Base-by-base conservation (phyloP, 805 yeast genomes). In the Hanseniaspora nectarophila region DNA sequence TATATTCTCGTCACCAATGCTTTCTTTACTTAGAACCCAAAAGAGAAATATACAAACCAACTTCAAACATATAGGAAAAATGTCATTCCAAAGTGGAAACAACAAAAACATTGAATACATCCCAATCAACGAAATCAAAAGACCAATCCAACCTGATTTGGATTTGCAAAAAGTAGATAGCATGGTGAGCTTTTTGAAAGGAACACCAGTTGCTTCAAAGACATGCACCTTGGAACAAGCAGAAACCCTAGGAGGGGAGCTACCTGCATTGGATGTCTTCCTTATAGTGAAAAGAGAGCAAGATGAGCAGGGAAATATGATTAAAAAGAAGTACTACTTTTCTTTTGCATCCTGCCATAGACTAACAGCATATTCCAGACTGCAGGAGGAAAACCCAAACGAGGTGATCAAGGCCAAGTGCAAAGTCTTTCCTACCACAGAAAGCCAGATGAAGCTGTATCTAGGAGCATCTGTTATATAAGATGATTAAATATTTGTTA, bases 281-380 rank as follows among this genome's bases (percentile, higher is more conserved):
- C 38, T 49, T 56, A 72, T 73, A 34, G 84, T 85, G 2, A 70
- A 81, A 40, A 82, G 82, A 39, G 63, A 74, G 7, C 90, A 86
- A 1, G 67, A 75, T 45, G 71, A 28, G 8, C 23, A 52, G 5
- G 45, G 45, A 3, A 39, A 51, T 12, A n/a, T 28, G 16, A 34
- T 31, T 5, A 43, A 50, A 13, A 43, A 29, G 23, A 43, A 66
- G 34, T 74, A 73, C 63, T 85, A 81, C 61, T 85, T 84, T 65
- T 94, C 89, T 1, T 86, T 86, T 66, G 95, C 95, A 6, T 95
- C 95, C 0, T 86, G 95, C 62, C 95, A 86, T 62, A 67, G 95
- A 56, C 82, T 86, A 58, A 95, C 86, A 63, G 95, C 95, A 0
- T 87, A 87, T 61, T 92, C 85, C 54, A 67, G 73, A 37, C 52